These are phyloP conservation scores for Herpetomonas samuelpessoai DNA, from an alignment of 208 protist genomes.

Conservation along the genomic window DNA sequence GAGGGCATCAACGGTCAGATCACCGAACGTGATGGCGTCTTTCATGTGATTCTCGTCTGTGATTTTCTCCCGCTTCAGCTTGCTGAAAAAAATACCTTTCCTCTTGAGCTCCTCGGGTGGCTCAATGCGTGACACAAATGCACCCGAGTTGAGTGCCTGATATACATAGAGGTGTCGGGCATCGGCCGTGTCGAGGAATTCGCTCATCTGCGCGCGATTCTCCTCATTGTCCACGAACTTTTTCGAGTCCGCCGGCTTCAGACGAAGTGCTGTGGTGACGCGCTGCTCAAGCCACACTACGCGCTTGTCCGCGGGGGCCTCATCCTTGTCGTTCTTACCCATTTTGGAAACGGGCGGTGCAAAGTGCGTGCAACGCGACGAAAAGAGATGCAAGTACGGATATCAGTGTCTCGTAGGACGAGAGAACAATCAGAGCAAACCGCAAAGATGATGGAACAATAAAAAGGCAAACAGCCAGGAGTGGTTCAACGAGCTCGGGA, in stretches of 20 bases:
- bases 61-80: slow-evolving; percentile 91
- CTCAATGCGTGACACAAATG: slow-evolving; percentile 81
- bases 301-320: slow-evolving; percentile 88
- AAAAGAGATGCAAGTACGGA: too few relatives aligned
- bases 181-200: slow-evolving; percentile 93
- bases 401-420: too few relatives aligned
- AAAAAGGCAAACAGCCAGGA: too few relatives aligned
- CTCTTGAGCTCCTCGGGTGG: slow-evolving; percentile 88
- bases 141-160: slow-evolving; percentile 52
- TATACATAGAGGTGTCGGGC: slow-evolving; percentile 91
- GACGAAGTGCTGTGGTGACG: slow-evolving; percentile 74
- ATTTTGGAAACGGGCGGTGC: too few relatives aligned
- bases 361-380: too few relatives aligned
- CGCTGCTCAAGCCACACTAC: slow-evolving; percentile 91
- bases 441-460: too few relatives aligned
- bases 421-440: too few relatives aligned
- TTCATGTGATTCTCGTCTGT: slow-evolving; percentile 85
- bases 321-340: slow-evolving; percentile 90
- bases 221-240: slow-evolving; percentile 92
- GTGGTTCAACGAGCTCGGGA: too few relatives aligned
- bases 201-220: slow-evolving; percentile 84
- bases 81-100: slow-evolving; percentile 92
- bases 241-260: slow-evolving; percentile 90
- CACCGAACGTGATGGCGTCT: slow-evolving; percentile 81
- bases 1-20: slow-evolving; percentile 68